Percentiles rank a stretch among this genome's conserved stretches.
Evolutionary conservation across 495 filamentous ascomycete genomes (phyloP).

Genomic region (Penicillium verhagenii): DNA sequence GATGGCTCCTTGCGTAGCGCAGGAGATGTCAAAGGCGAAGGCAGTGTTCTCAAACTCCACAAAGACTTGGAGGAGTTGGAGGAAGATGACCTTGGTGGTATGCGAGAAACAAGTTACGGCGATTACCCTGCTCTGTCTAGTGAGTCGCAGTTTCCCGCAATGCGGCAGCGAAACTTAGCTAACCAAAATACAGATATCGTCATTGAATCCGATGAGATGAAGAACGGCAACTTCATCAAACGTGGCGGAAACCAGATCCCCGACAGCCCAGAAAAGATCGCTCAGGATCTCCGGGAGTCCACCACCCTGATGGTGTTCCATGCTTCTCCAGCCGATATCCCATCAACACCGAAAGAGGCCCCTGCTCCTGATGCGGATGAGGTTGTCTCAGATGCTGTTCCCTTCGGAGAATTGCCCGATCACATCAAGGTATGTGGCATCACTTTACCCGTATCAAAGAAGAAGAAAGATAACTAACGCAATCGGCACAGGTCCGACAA

Average conservation of each 20-base stretch:
- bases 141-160: slow-evolving; percentile 19
- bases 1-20: slow-evolving; percentile 65
- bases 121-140: slow-evolving; percentile 45
- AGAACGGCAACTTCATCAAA: slow-evolving; percentile 52
- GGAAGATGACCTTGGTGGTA: slow-evolving; percentile 63
- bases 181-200: slow-evolving; percentile 48
- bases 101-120: slow-evolving; percentile 45
- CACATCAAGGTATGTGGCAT: slow-evolving; percentile 42
- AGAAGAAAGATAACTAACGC: slow-evolving; percentile 4
- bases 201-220: slow-evolving; percentile 52
- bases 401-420: slow-evolving; percentile 52
- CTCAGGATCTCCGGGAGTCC: slow-evolving; percentile 69
- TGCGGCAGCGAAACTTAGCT: slow-evolving; percentile 11
- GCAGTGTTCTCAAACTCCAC: slow-evolving; percentile 76
- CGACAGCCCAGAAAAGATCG: slow-evolving; percentile 61
- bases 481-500: slow-evolving; percentile 38
- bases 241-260: slow-evolving; percentile 61
- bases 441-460: neutral
- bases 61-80: slow-evolving; percentile 59
- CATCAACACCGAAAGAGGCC: slow-evolving; percentile 74
- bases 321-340: slow-evolving; percentile 69
- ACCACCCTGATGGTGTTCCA: slow-evolving; percentile 85
- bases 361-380: slow-evolving; percentile 43
- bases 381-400: slow-evolving; percentile 26
- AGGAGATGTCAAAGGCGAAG: slow-evolving; percentile 71